Evolutionary conservation across 768 basidiomycete genomes (phyloP).

Genomic region (Xanthoconium purpureum): DNA sequence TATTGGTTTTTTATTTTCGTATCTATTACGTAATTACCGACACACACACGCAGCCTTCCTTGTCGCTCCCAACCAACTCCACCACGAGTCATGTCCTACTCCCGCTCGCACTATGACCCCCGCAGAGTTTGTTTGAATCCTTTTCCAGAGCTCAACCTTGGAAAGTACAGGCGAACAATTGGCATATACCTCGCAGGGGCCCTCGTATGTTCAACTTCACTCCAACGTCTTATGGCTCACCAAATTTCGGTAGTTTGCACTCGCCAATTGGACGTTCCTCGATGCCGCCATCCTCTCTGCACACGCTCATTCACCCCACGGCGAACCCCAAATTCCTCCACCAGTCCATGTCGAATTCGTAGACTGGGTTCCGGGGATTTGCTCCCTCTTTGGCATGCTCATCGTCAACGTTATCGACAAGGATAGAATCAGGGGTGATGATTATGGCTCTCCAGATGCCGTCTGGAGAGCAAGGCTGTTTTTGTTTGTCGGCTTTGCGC

Average conservation of each 20-base stretch:
- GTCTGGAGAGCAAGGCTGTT: conserved; percentile 91
- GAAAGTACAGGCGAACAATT: conserved; percentile 73
- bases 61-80: not conserved
- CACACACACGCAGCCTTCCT: not conserved
- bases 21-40: conserved; percentile 20
- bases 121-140: conserved; percentile 85
- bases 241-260: conserved; percentile 62
- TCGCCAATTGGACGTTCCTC: conserved; percentile 93
- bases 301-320: conserved; percentile 75
- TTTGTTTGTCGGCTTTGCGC: conserved; percentile 91
- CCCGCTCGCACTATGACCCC: conserved; percentile 78
- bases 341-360: conserved; percentile 86
- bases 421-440: conserved; percentile 77
- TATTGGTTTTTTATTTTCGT: not conserved
- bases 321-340: conserved; percentile 62
- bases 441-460: conserved; percentile 77
- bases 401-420: conserved; percentile 95
- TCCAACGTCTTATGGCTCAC: not conserved
- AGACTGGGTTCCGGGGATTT: conserved; percentile 98
- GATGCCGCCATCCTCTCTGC: conserved; percentile 90
- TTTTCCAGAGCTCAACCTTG: conserved; percentile 72
- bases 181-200: conserved; percentile 92
- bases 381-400: conserved; percentile 87
- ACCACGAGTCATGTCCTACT: conserved; percentile 43
- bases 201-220: conserved; percentile 59